Evolutionary conservation across 2,329 filamentous ascomycete species (phyloP).

Genomic region (Colletotrichum somersetense): DNA sequence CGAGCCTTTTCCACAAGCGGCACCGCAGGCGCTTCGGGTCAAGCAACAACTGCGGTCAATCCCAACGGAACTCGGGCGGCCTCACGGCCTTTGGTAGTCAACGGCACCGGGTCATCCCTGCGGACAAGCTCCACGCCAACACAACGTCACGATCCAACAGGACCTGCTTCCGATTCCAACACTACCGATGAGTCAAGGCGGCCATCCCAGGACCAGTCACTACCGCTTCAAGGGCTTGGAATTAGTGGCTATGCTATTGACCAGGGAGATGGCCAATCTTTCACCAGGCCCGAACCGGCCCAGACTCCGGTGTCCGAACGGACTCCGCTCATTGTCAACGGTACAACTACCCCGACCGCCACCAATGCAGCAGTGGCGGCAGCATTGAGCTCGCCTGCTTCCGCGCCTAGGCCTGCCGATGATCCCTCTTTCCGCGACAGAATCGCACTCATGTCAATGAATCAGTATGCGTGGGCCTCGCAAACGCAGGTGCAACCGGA

Average conservation of each 20-base stretch:
- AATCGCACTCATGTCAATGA: slow-evolving; percentile 59
- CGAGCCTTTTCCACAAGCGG: slow-evolving; percentile 57
- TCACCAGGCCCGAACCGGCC: slow-evolving; percentile 15
- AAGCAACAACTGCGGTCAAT: slow-evolving; percentile 54
- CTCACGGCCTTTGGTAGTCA: slow-evolving; percentile 65
- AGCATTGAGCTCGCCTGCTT: slow-evolving; percentile 21
- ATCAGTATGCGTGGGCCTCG: slow-evolving; percentile 35
- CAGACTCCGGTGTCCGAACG: slow-evolving; percentile 45
- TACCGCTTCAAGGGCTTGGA: slow-evolving; percentile 45
- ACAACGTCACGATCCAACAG: slow-evolving; percentile 14
- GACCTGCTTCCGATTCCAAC: slow-evolving; percentile 24
- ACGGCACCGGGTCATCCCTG: slow-evolving; percentile 63
- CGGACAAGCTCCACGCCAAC: slow-evolving; percentile 51
- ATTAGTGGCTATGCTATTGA: slow-evolving; percentile 28
- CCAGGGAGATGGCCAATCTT: slow-evolving; percentile 15
- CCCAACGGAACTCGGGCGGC: slow-evolving; percentile 51
- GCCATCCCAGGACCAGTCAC: slow-evolving; percentile 46
- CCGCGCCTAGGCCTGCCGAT: slow-evolving; percentile 44
- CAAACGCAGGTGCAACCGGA: slow-evolving; percentile 41
- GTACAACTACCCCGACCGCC: slow-evolving; percentile 45
- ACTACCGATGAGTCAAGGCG: slow-evolving; percentile 44
- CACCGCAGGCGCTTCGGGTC: slow-evolving; percentile 55
- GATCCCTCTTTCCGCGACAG: slow-evolving; percentile 58
- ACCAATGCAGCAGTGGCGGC: slow-evolving; percentile 36
- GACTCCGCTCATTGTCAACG: slow-evolving; percentile 54